A percentile compares a stretch with the other conserved stretches of the same genome.
Evolutionary conservation across 345 rosid genomes (phyloP).

Genomic region (Brassica napus): DNA sequence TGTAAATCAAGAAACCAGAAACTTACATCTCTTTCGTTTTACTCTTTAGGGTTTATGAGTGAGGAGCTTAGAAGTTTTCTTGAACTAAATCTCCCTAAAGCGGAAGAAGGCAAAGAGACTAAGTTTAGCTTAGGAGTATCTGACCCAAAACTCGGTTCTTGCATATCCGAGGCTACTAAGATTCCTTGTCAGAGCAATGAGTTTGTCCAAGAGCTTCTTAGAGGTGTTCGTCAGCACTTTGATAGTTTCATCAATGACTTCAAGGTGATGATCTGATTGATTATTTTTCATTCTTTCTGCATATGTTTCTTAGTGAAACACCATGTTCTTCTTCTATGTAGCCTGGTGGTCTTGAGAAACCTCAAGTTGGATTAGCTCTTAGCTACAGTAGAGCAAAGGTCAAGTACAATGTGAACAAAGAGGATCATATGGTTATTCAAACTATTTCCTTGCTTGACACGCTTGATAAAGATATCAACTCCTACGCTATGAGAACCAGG

Average conservation of each 20-base stretch:
- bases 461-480: conserved; percentile 78
- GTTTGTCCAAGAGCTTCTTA: conserved; percentile 75
- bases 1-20: background rate
- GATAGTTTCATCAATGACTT: conserved; percentile 73
- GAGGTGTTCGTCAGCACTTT: conserved; percentile 77
- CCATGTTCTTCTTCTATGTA: conserved; percentile 12
- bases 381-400: conserved; percentile 92
- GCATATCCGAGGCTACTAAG: conserved; percentile 62
- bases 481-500: conserved; percentile 85
- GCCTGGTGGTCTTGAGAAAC: conserved; percentile 76
- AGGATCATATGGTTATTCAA: conserved; percentile 85
- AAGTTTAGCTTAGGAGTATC: conserved; percentile 78
- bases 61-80: conserved; percentile 78
- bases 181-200: conserved; percentile 82
- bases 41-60: conserved; percentile 52
- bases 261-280: conserved; percentile 47
- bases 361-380: conserved; percentile 84
- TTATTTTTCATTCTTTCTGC: background rate
- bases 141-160: conserved; percentile 83
- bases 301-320: background rate
- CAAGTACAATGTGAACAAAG: conserved; percentile 68
- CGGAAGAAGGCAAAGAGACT: conserved; percentile 70
- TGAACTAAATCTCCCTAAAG: conserved; percentile 81
- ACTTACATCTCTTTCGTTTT: background rate
- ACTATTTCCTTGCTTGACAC: conserved; percentile 77